Evolutionary conservation across 768 basidiomycete species (phyloP), one percentile per base, ranked within the genome.

Genomic region (Panaeolus cyanescens): DNA sequence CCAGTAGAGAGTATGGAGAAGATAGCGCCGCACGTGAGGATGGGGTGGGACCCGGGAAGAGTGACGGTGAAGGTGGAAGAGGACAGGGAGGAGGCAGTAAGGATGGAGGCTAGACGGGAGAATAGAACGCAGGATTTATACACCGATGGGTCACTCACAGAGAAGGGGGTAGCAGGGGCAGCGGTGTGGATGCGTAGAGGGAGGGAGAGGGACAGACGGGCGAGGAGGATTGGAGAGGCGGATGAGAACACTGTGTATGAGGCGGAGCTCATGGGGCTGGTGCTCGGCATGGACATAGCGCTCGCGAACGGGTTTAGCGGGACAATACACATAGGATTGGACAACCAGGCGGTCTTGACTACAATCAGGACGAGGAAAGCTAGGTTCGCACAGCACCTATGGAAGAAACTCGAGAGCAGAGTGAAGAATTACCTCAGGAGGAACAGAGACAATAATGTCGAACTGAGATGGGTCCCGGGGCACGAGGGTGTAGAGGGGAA

Each of bases 101-200:
- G 20, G n/a, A 25, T 33, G 7, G 32, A 56, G 25, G 25, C 4
- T 2, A 32, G n/a, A 28, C 2, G 28, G 31, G 9, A 28, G 15
- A 32, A 17, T 28, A 31, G 7, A 13, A 9, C 19, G 25, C 17
- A 32, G 31, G 28, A 55, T 55, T 5, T 55, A 15, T 31, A 55
- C 31, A 8, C 72, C 78, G 54, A 55, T 31, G 54, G 54, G 20
- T 55, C 54, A 28, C 17, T 30, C 13, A 5, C 33, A 6, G 19
- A 55, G 5, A n/a, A 33, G 5, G 33, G 19, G 9, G 33, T 55
- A 3, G 54, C 30, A 17, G 54, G 22, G 15, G 54, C 25, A 55
- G 54, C 54, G 19, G 54, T 55, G 12, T 7, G 30, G 9, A 28
- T 3, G 30, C 25, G 13, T 12, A 33, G 31, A 8, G 54, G 33